Evolutionary conservation across 345 rosid genomes (phyloP).

Genomic region (Lepidium aucheri): DNA sequence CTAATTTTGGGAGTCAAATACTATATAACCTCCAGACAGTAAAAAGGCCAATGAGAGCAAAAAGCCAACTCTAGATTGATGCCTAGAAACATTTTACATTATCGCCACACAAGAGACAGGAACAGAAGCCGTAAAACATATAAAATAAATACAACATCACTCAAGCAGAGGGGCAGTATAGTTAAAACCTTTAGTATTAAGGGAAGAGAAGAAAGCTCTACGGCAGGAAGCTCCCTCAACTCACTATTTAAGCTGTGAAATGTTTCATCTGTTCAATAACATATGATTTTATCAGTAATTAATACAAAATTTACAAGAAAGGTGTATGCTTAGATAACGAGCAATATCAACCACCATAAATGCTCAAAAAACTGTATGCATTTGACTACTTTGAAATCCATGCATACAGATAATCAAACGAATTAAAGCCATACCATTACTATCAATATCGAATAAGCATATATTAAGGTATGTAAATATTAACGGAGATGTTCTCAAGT

Average conservation of each 20-base stretch:
- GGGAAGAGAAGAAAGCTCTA: slow-evolving; percentile 90
- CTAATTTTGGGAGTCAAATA: background rate
- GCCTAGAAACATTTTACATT: background rate
- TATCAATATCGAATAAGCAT: background rate
- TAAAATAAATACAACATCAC: background rate
- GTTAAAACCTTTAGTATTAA: slow-evolving; percentile 82
- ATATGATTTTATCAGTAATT: slow-evolving; percentile 10
- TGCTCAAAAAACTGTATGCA: background rate
- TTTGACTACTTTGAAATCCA: background rate
- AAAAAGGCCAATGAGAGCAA: background rate
- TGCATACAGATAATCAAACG: background rate
- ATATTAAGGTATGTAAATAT: background rate
- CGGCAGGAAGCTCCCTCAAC: slow-evolving; percentile 86
- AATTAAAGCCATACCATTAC: slow-evolving; percentile 3
- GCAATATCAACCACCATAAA: background rate
- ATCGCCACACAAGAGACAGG: background rate
- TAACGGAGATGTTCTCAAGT: background rate
- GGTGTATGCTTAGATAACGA: background rate
- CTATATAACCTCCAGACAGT: background rate
- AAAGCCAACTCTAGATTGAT: background rate
- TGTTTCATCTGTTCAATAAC: slow-evolving; percentile 52
- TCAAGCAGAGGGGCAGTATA: slow-evolving; percentile 11
- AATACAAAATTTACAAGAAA: background rate
- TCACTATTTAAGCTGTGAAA: slow-evolving; percentile 74
- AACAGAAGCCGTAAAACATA: background rate